A percentile compares a stretch with the other conserved stretches of the same genome.
phyloP scores from a whole-genome alignment of 805 yeast genomes.

The Cephaloascus albidus region DNA sequence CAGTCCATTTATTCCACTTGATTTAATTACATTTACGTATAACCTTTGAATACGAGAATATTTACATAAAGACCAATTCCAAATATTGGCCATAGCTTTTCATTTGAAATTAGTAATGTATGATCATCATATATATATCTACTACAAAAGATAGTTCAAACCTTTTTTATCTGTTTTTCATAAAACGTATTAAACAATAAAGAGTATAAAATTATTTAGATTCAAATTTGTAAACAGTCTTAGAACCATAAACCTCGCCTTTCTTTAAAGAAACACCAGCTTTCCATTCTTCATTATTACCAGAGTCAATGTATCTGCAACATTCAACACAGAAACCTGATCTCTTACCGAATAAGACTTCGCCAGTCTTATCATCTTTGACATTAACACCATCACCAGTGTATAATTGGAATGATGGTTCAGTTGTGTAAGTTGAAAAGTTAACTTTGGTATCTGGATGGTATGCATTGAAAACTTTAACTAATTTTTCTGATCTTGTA shows the following conservation, averaged over 20 bases:
- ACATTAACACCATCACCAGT: slow-evolving; percentile 45
- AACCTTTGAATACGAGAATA: too few relatives aligned
- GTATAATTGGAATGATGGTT: slow-evolving; percentile 59
- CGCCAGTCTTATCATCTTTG: slow-evolving; percentile 10
- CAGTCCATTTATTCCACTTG: too few relatives aligned
- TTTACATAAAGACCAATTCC: too few relatives aligned
- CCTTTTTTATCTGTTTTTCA: too few relatives aligned
- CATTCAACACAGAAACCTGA: slow-evolving; percentile 60
- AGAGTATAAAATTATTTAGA: too few relatives aligned
- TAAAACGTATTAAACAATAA: too few relatives aligned
- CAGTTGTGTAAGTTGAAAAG: slow-evolving; percentile 42
- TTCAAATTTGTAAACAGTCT: slow-evolving; percentile 18
- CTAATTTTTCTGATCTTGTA: slow-evolving; percentile 30
- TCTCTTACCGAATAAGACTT: slow-evolving; percentile 19
- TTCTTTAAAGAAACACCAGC: slow-evolving; percentile 34
- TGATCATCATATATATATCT: too few relatives aligned
- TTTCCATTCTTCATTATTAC: slow-evolving; percentile 35
- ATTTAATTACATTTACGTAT: too few relatives aligned
- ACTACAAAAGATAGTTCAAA: too few relatives aligned
- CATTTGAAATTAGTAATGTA: too few relatives aligned
- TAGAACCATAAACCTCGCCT: slow-evolving; percentile 46
- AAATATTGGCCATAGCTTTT: too few relatives aligned
- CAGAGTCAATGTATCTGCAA: slow-evolving; percentile 47
- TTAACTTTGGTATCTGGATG: slow-evolving; percentile 33
- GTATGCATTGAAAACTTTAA: slow-evolving; percentile 28